Percentiles rank a stretch among this genome's conserved stretches.
Conservation (phyloP, 345 rosid genomes). For the Eucalyptus dawsonii region DNA sequence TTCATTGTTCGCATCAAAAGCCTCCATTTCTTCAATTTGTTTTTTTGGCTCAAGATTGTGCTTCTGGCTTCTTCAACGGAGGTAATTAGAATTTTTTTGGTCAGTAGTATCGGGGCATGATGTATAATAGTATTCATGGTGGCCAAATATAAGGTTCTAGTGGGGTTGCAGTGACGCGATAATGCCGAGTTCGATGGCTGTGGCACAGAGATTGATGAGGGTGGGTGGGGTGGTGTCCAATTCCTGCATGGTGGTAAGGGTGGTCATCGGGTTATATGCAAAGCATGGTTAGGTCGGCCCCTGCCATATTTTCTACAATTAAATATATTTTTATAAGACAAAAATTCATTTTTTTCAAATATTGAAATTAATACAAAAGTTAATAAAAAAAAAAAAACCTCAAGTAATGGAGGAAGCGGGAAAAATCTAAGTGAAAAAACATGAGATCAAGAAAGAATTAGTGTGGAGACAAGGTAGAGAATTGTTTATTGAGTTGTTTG, state of each 20-base stretch:
- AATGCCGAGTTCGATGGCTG: not conserved
- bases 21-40: not conserved
- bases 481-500: not conserved
- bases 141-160: not conserved
- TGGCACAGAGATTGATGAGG: not conserved
- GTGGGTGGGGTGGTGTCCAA: not conserved
- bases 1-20: not conserved
- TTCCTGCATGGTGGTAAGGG: not conserved
- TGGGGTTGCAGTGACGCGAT: too few species aligned
- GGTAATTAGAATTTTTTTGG: not conserved
- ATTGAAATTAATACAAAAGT: not conserved
- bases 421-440: not conserved
- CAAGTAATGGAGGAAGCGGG: not conserved
- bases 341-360: not conserved
- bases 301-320: not conserved
- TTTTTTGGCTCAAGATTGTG: not conserved
- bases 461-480: not conserved
- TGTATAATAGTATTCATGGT: not conserved
- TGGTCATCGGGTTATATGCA: not conserved
- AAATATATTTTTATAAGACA: not conserved
- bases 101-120: not conserved
- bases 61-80: not conserved
- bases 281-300: not conserved
- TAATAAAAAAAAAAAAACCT: rapidly evolving
- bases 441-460: not conserved